Evolutionary conservation across 768 basidiomycete species (phyloP).

Genomic region (Mycena metata): DNA sequence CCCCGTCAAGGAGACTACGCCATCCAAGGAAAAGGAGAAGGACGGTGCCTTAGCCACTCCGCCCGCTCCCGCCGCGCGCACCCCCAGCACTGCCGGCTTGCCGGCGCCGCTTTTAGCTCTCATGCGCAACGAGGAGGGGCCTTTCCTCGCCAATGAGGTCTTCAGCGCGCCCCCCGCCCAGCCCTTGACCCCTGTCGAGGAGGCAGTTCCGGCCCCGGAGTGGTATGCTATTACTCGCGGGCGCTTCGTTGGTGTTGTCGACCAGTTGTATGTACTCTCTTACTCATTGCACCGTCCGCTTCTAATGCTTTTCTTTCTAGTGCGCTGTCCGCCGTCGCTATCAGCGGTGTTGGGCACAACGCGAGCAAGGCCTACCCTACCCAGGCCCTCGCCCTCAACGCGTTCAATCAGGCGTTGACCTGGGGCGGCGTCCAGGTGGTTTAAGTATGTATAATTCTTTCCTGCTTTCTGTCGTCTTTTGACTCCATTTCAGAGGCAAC

Average conservation of each 20-base stretch:
- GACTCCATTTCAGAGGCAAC: too few relatives aligned
- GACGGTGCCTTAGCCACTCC: too few relatives aligned
- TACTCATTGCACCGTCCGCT: too few relatives aligned
- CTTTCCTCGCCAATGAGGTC: slow-evolving; percentile 1
- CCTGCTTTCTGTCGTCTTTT: too few relatives aligned
- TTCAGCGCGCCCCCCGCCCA: neutral
- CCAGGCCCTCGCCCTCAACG: slow-evolving; percentile 1
- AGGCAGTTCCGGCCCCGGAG: neutral
- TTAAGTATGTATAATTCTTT: neutral
- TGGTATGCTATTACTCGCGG: slow-evolving; percentile 11
- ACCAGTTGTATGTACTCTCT: neutral
- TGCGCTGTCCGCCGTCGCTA: neutral
- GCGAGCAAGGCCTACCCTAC: slow-evolving; percentile 11
- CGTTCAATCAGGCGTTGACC: slow-evolving; percentile 19
- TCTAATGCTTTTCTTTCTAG: neutral
- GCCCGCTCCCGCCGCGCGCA: too few relatives aligned
- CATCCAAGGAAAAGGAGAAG: too few relatives aligned
- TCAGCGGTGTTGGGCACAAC: slow-evolving; percentile 6
- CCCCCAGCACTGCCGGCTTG: neutral
- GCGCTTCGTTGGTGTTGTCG: slow-evolving; percentile 9
- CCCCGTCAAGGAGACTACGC: neutral
- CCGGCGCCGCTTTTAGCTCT: neutral
- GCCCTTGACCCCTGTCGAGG: neutral
- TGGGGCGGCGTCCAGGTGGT: slow-evolving; percentile 18
- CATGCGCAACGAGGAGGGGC: neutral